These are phyloP conservation scores for Fusarium annulatum DNA, from an alignment of 2,329 filamentous ascomycete species.

Conservation along the genomic window DNA sequence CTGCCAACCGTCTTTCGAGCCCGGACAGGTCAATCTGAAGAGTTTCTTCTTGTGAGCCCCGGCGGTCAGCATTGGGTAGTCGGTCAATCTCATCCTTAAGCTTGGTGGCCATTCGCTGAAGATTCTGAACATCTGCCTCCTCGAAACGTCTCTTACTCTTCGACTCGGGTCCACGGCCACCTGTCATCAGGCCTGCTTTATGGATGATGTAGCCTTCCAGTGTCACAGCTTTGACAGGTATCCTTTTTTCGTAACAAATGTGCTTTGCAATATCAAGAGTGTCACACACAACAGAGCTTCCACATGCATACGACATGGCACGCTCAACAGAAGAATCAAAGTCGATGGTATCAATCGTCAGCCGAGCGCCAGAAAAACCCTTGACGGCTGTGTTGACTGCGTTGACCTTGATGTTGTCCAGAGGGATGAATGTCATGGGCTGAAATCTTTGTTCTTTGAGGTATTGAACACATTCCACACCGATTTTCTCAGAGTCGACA, in stretches of 20 bases:
- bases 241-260: constrained; percentile 84
- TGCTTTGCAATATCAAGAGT: constrained; percentile 86
- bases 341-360: constrained; percentile 96
- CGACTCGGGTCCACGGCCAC: constrained; percentile 82
- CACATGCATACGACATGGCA: constrained; percentile 94
- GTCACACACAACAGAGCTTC: constrained; percentile 94
- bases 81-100: constrained; percentile 81
- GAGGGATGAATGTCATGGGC: constrained; percentile 92
- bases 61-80: constrained; percentile 81
- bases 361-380: constrained; percentile 83
- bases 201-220: constrained; percentile 96
- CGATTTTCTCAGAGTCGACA: constrained; percentile 94
- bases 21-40: constrained; percentile 83
- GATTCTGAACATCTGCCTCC: constrained; percentile 86
- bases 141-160: constrained; percentile 88
- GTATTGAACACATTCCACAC: constrained; percentile 92
- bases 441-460: constrained; percentile 89
- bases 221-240: constrained; percentile 94
- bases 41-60: constrained; percentile 80
- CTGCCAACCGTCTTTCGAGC: constrained; percentile 79
- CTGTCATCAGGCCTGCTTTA: constrained; percentile 96
- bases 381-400: constrained; percentile 91
- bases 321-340: constrained; percentile 90
- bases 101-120: constrained; percentile 81
- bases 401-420: constrained; percentile 97